phyloP scores from a whole-genome alignment of 305 asterid genomes.

The Plantago lanceolata region DNA sequence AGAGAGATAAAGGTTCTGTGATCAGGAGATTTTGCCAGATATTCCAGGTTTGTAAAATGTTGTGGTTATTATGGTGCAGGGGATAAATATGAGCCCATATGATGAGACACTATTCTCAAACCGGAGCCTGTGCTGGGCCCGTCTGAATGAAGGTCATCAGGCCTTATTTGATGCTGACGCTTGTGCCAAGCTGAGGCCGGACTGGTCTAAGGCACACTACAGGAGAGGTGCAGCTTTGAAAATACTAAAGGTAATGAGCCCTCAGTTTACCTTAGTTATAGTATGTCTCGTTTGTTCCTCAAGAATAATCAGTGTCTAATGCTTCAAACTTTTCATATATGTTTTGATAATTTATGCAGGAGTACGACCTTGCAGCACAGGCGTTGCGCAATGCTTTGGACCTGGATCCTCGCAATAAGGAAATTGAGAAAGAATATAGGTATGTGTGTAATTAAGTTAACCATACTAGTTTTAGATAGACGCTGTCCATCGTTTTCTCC shows the following conservation, averaged over 20 bases:
- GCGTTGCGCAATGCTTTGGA: constrained; percentile 23
- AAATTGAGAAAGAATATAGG: constrained; percentile 19
- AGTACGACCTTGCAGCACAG: constrained; percentile 7
- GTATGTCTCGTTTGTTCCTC: background rate
- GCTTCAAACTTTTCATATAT: no score
- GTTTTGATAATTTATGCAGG: constrained; percentile 9
- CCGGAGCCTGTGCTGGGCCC: constrained; percentile 23
- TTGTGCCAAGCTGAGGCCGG: constrained; percentile 15
- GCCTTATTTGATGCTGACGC: constrained; percentile 30
- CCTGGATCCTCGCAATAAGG: constrained; percentile 27
- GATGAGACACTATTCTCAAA: constrained; percentile 23
- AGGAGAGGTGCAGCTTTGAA: constrained; percentile 24
- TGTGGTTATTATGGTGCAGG: constrained; percentile 19
- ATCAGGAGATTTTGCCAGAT: background rate
- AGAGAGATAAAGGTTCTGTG: background rate
- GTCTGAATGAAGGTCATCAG: constrained; percentile 4
- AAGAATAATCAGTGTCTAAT: background rate
- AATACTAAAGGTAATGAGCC: constrained; percentile 16
- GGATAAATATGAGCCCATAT: constrained; percentile 8
- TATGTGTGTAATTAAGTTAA: background rate
- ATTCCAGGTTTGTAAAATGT: background rate
- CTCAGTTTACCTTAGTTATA: no score
- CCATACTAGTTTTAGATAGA: no score
- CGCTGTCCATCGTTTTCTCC: no score
- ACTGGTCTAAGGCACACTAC: constrained; percentile 22